Evolutionary conservation across 768 basidiomycete genomes (phyloP).

Genomic region (Psilocybe cyanescens): DNA sequence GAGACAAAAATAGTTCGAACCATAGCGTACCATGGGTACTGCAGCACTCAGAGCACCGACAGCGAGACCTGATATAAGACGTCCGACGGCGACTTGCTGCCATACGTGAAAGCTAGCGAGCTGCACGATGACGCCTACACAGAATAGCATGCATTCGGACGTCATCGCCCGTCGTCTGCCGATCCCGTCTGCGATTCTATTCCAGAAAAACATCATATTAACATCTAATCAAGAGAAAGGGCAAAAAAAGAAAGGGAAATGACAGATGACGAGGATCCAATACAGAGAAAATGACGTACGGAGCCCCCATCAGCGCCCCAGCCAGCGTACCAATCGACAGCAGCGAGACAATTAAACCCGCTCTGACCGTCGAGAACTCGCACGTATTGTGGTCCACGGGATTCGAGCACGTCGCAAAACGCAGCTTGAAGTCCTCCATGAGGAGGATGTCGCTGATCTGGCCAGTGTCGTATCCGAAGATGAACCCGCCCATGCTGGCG

Average conservation of each 20-base stretch:
- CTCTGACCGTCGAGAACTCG: conserved; percentile 56
- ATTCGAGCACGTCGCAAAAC: conserved; percentile 59
- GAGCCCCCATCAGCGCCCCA: conserved; percentile 65
- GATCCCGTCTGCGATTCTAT: conserved; percentile 61
- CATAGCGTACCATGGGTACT: conserved; percentile 56
- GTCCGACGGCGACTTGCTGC: conserved; percentile 71
- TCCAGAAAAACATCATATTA: conserved; percentile 1
- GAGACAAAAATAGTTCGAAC: not conserved
- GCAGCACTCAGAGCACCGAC: conserved; percentile 71
- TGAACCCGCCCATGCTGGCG: conserved; percentile 74
- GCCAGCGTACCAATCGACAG: conserved; percentile 72
- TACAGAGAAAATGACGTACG: conserved; percentile 38
- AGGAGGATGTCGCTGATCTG: conserved; percentile 79
- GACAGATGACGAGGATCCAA: too few species aligned
- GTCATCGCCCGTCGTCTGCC: conserved; percentile 73
- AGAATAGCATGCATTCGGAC: conserved; percentile 58
- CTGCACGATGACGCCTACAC: conserved; percentile 65
- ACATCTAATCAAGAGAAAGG: not conserved
- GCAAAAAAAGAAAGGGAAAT: not conserved
- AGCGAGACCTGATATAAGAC: conserved; percentile 67
- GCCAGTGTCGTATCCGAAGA: conserved; percentile 74
- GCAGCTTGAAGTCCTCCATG: conserved; percentile 69
- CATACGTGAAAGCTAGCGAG: conserved; percentile 52
- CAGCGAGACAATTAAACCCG: conserved; percentile 71
- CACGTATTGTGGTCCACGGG: conserved; percentile 46